Evolutionary conservation across 331 rosid species (phyloP).

Genomic region (Acacia pycnantha): DNA sequence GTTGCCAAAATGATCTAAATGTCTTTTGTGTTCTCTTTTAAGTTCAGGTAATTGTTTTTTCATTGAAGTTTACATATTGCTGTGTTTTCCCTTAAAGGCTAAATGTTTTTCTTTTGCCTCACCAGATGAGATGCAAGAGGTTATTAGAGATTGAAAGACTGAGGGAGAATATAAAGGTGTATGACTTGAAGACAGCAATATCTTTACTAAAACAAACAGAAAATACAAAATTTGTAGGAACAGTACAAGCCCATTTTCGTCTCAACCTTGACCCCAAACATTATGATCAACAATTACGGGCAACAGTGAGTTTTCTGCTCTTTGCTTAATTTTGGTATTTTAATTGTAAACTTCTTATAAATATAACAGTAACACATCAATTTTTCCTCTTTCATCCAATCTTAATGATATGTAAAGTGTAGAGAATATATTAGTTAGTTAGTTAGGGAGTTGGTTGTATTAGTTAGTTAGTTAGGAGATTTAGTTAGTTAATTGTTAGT

Average conservation of each 20-base stretch:
- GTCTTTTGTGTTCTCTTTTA: background rate
- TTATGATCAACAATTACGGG: constrained; percentile 10
- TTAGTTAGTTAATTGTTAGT: too few species aligned
- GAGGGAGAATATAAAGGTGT: background rate
- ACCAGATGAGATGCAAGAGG: constrained; percentile 5
- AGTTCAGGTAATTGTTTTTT: background rate
- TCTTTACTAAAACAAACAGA: background rate
- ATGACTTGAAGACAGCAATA: constrained; percentile 1
- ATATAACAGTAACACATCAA: background rate
- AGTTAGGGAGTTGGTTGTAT: too few species aligned
- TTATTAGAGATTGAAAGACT: background rate
- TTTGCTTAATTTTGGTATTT: background rate
- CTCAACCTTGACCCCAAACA: constrained; percentile 9
- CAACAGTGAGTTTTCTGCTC: background rate
- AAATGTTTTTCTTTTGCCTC: background rate
- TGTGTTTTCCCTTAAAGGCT: background rate
- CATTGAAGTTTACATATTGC: background rate
- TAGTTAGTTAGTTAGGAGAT: too few species aligned
- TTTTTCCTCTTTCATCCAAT: background rate
- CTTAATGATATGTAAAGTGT: too few species aligned
- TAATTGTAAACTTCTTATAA: background rate
- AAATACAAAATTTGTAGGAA: background rate
- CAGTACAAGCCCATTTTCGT: constrained; percentile 7
- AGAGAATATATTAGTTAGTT: too few species aligned
- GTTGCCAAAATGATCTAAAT: background rate